A percentile compares a stretch with the other conserved stretches of the same genome.
These are phyloP conservation scores for Gossypium raimondii DNA, from an alignment of 345 rosid genomes.

Conservation along the genomic window DNA sequence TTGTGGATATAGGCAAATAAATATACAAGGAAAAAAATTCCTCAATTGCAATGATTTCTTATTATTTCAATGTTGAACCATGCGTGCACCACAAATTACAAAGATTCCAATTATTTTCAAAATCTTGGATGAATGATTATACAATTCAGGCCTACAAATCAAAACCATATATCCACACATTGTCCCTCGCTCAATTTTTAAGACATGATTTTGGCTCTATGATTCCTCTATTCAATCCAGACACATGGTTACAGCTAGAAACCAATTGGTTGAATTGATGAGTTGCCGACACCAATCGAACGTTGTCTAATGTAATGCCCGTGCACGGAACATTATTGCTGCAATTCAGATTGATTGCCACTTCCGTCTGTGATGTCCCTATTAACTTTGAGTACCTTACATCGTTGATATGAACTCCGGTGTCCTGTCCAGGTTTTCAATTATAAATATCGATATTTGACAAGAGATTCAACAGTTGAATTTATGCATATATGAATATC, in stretches of 20 bases:
- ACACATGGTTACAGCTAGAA: background rate
- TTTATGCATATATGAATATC: background rate
- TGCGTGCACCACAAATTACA: background rate
- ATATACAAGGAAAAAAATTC: too few species aligned
- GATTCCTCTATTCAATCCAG: background rate
- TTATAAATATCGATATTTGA: too few species aligned
- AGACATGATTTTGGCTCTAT: background rate
- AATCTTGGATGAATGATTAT: background rate
- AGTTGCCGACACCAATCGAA: background rate
- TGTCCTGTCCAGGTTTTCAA: background rate
- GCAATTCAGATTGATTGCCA: background rate
- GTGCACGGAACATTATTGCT: background rate
- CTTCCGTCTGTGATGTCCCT: background rate
- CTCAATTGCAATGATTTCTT: too few species aligned
- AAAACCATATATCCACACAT: background rate
- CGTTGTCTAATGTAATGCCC: background rate
- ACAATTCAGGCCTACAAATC: background rate
- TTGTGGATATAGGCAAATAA: too few species aligned
- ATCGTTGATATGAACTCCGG: background rate
- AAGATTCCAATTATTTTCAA: background rate
- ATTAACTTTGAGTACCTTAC: background rate
- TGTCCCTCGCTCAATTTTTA: background rate
- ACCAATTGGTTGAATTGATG: background rate
- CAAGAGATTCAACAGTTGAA: background rate
- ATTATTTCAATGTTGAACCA: too few species aligned